A percentile compares a stretch with the other conserved stretches of the same genome.
Evolutionary conservation across 805 yeast species (phyloP).

Genomic region (Candida nanaspora): DNA sequence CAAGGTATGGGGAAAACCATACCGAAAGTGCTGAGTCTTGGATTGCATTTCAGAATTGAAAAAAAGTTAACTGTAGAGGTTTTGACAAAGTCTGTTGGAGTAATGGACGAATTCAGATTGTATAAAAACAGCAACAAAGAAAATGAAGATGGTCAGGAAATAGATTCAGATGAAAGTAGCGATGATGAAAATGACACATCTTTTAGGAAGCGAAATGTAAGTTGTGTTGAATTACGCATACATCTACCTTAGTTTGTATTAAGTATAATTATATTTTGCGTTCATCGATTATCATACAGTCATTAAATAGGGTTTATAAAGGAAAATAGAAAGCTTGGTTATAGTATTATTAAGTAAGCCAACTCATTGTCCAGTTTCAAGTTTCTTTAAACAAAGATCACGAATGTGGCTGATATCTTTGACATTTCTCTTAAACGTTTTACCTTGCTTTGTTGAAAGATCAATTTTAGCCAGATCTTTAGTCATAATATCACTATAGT

Average conservation of each 20-base stretch:
- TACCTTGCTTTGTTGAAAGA: slow-evolving; percentile 27
- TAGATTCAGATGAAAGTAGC: slow-evolving; percentile 9
- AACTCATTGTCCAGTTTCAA: no score
- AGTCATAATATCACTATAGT: slow-evolving; percentile 30
- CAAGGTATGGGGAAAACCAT: slow-evolving; percentile 75
- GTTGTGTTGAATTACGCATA: slow-evolving; percentile 40
- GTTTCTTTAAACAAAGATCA: slow-evolving; percentile 28
- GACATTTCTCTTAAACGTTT: slow-evolving; percentile 40
- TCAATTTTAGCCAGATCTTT: slow-evolving; percentile 14
- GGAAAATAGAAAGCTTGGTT: no score
- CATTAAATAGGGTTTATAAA: no score
- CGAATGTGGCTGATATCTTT: slow-evolving; percentile 42
- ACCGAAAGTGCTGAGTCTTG: slow-evolving; percentile 56
- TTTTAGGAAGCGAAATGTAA: slow-evolving; percentile 37
- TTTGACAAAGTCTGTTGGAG: slow-evolving; percentile 56
- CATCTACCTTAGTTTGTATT: slow-evolving; percentile 15
- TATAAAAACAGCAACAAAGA: slow-evolving; percentile 2
- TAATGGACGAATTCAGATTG: slow-evolving; percentile 57
- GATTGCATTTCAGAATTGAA: slow-evolving; percentile 46
- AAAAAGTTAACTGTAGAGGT: slow-evolving; percentile 48
- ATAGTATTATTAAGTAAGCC: no score
- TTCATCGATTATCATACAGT: no score
- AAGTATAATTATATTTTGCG: no score
- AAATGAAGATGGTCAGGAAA: slow-evolving; percentile 9
- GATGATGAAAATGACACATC: slow-evolving; percentile 25